phyloP scores from a whole-genome alignment of 768 basidiomycete genomes.

The Dictyophora rubrovolvata region DNA sequence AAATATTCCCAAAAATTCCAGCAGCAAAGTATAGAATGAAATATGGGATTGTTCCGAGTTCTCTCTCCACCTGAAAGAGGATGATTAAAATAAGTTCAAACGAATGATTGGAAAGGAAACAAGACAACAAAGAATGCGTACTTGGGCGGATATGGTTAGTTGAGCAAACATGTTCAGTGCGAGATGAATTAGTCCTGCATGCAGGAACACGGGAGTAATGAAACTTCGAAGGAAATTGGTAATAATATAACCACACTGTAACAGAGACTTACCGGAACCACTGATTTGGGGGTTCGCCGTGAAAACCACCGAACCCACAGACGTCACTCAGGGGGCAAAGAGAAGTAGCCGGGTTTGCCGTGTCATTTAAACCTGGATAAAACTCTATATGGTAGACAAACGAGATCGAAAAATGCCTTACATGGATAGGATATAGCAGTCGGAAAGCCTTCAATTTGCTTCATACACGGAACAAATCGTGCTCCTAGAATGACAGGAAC shows the following conservation, averaged over 20 bases:
- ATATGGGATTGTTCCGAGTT: slow-evolving; percentile 86
- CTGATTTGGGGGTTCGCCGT: slow-evolving; percentile 37
- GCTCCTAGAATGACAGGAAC: slow-evolving; percentile 37
- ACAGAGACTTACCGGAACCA: slow-evolving; percentile 36
- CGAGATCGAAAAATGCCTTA: slow-evolving; percentile 22
- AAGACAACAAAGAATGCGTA: slow-evolving; percentile 18
- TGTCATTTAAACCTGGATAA: slow-evolving; percentile 65
- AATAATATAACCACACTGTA: neutral
- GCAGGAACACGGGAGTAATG: slow-evolving; percentile 81
- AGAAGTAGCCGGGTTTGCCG: slow-evolving; percentile 60
- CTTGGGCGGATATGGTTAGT: slow-evolving; percentile 67
- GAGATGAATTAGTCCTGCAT: slow-evolving; percentile 93
- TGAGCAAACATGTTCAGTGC: slow-evolving; percentile 87
- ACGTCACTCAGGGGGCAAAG: slow-evolving; percentile 71
- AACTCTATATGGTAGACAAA: neutral
- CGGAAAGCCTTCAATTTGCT: slow-evolving; percentile 47
- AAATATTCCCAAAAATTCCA: slow-evolving; percentile 89
- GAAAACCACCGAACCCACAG: slow-evolving; percentile 80
- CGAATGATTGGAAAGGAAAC: slow-evolving; percentile 8
- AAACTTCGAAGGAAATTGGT: slow-evolving; percentile 39
- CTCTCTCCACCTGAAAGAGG: slow-evolving; percentile 59
- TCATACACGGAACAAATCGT: slow-evolving; percentile 92
- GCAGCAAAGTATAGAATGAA: slow-evolving; percentile 79
- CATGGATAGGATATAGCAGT: slow-evolving; percentile 49
- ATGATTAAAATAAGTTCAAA: slow-evolving; percentile 2